These are phyloP conservation scores for Fraxinus sp. DNA, from an alignment of 305 asterid genomes.

Conservation along the genomic window DNA sequence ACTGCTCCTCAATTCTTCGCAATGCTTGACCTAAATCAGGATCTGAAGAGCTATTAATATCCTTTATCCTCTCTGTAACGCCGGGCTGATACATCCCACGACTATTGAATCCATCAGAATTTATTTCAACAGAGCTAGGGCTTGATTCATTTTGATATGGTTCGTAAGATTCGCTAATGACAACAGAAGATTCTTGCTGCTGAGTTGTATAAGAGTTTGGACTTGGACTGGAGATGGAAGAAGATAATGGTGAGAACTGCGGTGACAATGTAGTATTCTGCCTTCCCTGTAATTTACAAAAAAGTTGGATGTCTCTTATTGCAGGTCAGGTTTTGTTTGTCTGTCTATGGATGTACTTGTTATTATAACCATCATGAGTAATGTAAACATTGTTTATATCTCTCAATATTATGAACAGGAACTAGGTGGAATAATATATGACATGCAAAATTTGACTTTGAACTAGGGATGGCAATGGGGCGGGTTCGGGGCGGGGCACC, in stretches of 20 bases:
- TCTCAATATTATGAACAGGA: background rate
- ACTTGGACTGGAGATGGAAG: slow-evolving; percentile 50
- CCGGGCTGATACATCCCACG: slow-evolving; percentile 30
- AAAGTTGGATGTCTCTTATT: slow-evolving; percentile 15
- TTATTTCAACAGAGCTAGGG: slow-evolving; percentile 71
- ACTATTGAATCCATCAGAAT: slow-evolving; percentile 45
- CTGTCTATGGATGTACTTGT: background rate
- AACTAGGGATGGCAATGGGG: no score
- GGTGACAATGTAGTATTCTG: slow-evolving; percentile 46
- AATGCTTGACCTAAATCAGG: slow-evolving; percentile 59
- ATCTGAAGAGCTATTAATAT: slow-evolving; percentile 46
- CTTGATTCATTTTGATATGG: slow-evolving; percentile 46
- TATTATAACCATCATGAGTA: background rate
- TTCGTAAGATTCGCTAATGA: slow-evolving; percentile 53
- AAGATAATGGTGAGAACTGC: slow-evolving; percentile 49
- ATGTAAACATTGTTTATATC: background rate
- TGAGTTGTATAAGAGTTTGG: slow-evolving; percentile 53
- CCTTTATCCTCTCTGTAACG: slow-evolving; percentile 37
- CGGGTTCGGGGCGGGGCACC: no score
- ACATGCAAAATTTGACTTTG: background rate
- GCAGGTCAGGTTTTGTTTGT: background rate
- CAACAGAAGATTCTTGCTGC: slow-evolving; percentile 52
- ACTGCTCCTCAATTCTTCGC: slow-evolving; percentile 67
- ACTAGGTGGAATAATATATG: slow-evolving; percentile 10
- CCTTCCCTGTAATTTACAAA: slow-evolving; percentile 52